Evolutionary conservation across 805 yeast genomes (phyloP), one percentile per base, ranked within the genome.

Genomic region (Clavispora fructus): DNA sequence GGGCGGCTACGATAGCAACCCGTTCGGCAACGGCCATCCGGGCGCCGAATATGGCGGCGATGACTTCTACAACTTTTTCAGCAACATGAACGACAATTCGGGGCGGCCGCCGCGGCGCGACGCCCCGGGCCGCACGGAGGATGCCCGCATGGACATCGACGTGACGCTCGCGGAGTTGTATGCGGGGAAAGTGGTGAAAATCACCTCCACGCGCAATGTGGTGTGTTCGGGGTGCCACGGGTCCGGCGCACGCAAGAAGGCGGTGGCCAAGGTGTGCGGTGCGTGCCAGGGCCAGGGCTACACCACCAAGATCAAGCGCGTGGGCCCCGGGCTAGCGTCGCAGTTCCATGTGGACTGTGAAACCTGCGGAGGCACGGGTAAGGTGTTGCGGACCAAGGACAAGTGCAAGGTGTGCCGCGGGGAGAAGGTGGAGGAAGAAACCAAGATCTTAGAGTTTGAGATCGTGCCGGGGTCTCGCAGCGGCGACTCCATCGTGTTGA

Each of bases 331-430:
- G 1, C 67, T 86, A 56, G 80, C 81, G n/a, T 74, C 89, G 1
- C 80, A 79, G 47, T 81, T 80, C 27, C 69, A 70, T 39, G 78
- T 78, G 3, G 71, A 70, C 12, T 92, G 98, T 66, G 67, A 72
- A 4, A 65, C 72, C 8, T 92, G 98, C 71, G 67, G 73, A 27
- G 97, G 95, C 11, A 65, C 69, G 17, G 97, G 97, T 3, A 66
- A 73, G 42, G 68, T 75, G 7, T 77, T 69, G 56, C 69, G 80
- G 43, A 62, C 77, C 26, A 87, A 84, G 60, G 95, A 89, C 60
- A 72, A 73, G 50, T 92, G 99, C 71, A 85, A 81, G 54, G 74
- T 73, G 48, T 92, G 99, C 68, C 62, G 65, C 17, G 97, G 97
- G 3, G 65, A 65, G 7, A 78, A 83, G 25, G 68, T 78, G 2